Evolutionary conservation across 768 basidiomycete species (phyloP).

Genomic region (Boletus rubropictus): DNA sequence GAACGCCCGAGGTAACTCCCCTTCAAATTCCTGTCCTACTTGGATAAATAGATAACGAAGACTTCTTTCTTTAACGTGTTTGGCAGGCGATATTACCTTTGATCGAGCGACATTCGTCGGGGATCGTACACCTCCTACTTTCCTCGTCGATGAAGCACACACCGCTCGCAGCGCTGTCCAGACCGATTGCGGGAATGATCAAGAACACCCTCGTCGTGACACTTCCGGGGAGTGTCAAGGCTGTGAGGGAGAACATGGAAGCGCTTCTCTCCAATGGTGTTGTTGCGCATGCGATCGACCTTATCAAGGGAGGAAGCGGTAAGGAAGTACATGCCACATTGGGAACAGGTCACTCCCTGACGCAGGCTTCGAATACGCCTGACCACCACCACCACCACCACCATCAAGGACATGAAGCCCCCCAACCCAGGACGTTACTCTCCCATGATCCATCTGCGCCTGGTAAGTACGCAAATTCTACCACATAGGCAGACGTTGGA

Average conservation of each 20-base stretch:
- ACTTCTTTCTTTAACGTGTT: neutral
- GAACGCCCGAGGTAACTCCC: slow-evolving; percentile 68
- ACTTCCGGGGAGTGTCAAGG: slow-evolving; percentile 81
- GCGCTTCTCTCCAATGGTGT: slow-evolving; percentile 55
- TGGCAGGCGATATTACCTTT: slow-evolving; percentile 53
- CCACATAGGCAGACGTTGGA: neutral
- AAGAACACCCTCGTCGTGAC: slow-evolving; percentile 66
- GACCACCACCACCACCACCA: slow-evolving; percentile 22
- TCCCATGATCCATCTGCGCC: slow-evolving; percentile 67
- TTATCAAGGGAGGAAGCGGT: slow-evolving; percentile 65
- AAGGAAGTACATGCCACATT: slow-evolving; percentile 50
- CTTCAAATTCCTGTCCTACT: neutral
- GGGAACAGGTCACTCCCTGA: slow-evolving; percentile 27
- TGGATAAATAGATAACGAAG: neutral
- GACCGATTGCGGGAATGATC: slow-evolving; percentile 75
- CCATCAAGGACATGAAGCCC: slow-evolving; percentile 39
- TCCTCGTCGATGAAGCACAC: slow-evolving; percentile 66
- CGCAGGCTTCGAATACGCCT: slow-evolving; percentile 14
- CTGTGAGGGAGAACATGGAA: slow-evolving; percentile 72
- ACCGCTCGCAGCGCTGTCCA: slow-evolving; percentile 73
- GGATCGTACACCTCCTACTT: slow-evolving; percentile 70
- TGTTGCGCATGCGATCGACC: slow-evolving; percentile 64
- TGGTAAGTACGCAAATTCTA: slow-evolving; percentile 38
- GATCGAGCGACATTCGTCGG: slow-evolving; percentile 62
- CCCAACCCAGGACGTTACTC: slow-evolving; percentile 51